A percentile compares a stretch with the other conserved stretches of the same genome.
phyloP scores from a whole-genome alignment of 2,329 filamentous ascomycete species.

The Helminthosporium solani region DNA sequence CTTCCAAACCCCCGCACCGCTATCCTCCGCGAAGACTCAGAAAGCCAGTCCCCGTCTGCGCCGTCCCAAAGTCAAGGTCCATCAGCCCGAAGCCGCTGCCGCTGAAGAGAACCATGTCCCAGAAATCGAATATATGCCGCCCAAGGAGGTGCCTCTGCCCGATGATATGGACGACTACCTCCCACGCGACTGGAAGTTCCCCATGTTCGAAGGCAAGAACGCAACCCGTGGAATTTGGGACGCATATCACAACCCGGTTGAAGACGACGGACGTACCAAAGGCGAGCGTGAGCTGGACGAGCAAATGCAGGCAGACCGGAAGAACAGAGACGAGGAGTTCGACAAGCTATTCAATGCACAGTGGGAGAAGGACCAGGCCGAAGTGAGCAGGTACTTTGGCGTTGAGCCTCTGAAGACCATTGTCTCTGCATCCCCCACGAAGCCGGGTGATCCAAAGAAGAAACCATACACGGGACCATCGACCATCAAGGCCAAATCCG shows the following conservation, averaged over 20 bases:
- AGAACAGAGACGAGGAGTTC: constrained; percentile 66
- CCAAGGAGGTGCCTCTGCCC: constrained; percentile 61
- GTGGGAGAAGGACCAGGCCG: constrained; percentile 55
- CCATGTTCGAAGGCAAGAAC: constrained; percentile 55
- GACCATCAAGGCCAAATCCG: constrained; percentile 55
- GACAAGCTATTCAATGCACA: constrained; percentile 64
- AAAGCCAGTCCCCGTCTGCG: constrained; percentile 62
- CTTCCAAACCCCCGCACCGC: constrained; percentile 66
- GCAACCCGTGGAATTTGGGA: constrained; percentile 54
- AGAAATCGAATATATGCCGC: constrained; percentile 89
- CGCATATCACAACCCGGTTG: constrained; percentile 58
- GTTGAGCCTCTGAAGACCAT: constrained; percentile 29
- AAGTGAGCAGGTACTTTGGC: constrained; percentile 41
- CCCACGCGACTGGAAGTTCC: constrained; percentile 54
- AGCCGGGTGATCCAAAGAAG: constrained; percentile 15
- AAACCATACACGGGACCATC: constrained; percentile 43
- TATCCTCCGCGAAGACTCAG: constrained; percentile 62
- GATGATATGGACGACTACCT: constrained; percentile 69
- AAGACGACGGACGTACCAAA: constrained; percentile 65
- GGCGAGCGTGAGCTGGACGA: constrained; percentile 58
- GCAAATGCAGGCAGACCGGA: constrained; percentile 46
- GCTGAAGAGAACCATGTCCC: constrained; percentile 60
- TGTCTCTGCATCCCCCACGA: constrained; percentile 20
- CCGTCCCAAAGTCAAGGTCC: constrained; percentile 60
- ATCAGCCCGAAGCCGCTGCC: constrained; percentile 57